These are phyloP conservation scores for Microbotryum silenes-acaulis DNA, from an alignment of 1,284 basidiomycete genomes.

Conservation along the genomic window DNA sequence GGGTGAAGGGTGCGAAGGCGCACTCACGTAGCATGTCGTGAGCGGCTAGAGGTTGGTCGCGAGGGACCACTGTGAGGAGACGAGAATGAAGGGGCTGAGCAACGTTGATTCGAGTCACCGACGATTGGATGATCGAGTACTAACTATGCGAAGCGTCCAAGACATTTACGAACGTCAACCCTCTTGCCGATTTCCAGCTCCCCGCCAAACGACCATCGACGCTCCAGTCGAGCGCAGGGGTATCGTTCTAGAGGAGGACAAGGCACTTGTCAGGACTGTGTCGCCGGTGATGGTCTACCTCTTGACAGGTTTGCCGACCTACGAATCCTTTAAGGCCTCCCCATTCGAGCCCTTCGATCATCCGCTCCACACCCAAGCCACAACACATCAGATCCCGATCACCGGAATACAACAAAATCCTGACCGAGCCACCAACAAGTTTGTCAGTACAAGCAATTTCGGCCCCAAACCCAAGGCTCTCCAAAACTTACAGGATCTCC, in stretches of 20 bases:
- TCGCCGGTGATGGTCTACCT: not conserved
- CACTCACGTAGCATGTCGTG: conserved; percentile 82
- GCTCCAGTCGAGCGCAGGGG: conserved; percentile 65
- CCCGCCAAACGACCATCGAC: conserved; percentile 72
- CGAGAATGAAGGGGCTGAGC: not conserved
- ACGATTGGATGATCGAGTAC: not conserved
- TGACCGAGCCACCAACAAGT: not conserved
- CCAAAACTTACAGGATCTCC: conserved; percentile 50
- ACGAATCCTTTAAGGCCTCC: conserved; percentile 68
- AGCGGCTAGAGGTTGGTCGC: conserved; percentile 74
- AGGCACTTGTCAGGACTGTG: not conserved
- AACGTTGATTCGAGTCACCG: not conserved
- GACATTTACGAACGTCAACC: conserved; percentile 85
- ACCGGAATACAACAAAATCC: conserved; percentile 24
- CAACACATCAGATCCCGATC: conserved; percentile 57
- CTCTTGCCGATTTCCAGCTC: conserved; percentile 79
- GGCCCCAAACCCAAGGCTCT: not conserved
- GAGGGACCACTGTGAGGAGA: conserved; percentile 54
- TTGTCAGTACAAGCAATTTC: too few species aligned
- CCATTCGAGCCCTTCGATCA: conserved; percentile 79
- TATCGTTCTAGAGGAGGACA: conserved; percentile 44
- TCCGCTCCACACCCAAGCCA: conserved; percentile 76
- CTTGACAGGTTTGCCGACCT: not conserved
- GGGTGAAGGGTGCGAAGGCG: not conserved
- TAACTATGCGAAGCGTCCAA: conserved; percentile 80